These are phyloP conservation scores for Lactarius deliciosus DNA, from an alignment of 768 basidiomycete genomes.

Conservation along the genomic window DNA sequence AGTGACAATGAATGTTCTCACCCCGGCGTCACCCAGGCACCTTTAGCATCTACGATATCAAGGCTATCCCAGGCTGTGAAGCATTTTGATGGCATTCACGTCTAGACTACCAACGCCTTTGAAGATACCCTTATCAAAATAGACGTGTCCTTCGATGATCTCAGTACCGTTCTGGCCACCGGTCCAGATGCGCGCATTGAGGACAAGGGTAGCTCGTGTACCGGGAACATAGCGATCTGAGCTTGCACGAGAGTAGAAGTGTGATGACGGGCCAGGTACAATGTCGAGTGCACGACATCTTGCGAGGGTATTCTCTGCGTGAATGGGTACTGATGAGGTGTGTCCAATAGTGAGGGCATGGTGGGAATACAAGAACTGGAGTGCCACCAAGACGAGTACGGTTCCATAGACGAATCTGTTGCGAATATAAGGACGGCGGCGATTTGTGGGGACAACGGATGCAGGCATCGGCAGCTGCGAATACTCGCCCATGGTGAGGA, in stretches of 20 bases:
- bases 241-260: conserved; percentile 36
- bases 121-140: conserved; percentile 65
- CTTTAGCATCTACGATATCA: conserved; percentile 51
- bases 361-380: conserved; percentile 9
- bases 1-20: conserved; percentile 16
- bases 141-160: conserved; percentile 56
- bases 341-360: neutral
- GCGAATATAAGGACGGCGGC: neutral
- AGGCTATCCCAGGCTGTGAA: conserved; percentile 28
- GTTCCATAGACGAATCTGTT: neutral
- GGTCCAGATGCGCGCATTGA: conserved; percentile 80
- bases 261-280: conserved; percentile 40
- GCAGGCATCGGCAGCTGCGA: neutral
- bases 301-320: conserved; percentile 33
- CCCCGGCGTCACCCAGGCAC: conserved; percentile 67
- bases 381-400: conserved; percentile 1
- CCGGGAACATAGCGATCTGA: conserved; percentile 59
- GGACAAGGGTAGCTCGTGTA: conserved; percentile 54
- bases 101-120: conserved; percentile 46
- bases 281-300: conserved; percentile 40
- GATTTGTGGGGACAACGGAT: neutral
- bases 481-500: neutral
- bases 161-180: conserved; percentile 58
- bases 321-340: conserved; percentile 10
- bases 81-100: conserved; percentile 3